phyloP scores from a whole-genome alignment of 2,329 filamentous ascomycete species.

The Pseudocercospora ulei region DNA sequence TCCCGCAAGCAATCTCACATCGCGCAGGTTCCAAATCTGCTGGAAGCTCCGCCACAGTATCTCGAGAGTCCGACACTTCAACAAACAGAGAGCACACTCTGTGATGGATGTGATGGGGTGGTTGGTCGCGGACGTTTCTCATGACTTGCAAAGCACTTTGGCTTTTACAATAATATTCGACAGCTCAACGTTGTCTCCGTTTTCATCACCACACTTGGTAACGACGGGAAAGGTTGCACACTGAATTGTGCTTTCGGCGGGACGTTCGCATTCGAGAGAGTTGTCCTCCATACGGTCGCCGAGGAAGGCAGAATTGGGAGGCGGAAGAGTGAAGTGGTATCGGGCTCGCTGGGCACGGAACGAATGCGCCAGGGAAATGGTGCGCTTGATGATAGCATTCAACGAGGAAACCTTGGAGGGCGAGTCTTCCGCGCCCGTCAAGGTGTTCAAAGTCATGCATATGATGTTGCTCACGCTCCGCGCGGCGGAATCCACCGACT shows the following conservation, averaged over 20 bases:
- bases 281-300: conserved; percentile 55
- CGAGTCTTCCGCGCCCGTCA: conserved; percentile 26
- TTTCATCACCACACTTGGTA: conserved; percentile 56
- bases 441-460: conserved; percentile 22
- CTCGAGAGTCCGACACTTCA: conserved; percentile 10
- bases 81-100: conserved; percentile 11
- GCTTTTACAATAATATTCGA: conserved; percentile 57
- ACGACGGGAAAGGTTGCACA: conserved; percentile 58
- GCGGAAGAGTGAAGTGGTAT: conserved; percentile 31
- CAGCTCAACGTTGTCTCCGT: conserved; percentile 51
- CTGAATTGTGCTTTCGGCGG: conserved; percentile 47
- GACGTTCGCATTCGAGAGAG: conserved; percentile 50
- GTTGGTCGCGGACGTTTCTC: neutral
- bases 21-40: conserved; percentile 6
- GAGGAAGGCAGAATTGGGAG: conserved; percentile 42
- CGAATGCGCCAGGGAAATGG: conserved; percentile 28
- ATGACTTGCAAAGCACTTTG: conserved; percentile 49
- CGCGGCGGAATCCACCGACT: conserved; percentile 21
- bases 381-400: conserved; percentile 26
- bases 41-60: conserved; percentile 4
- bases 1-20: conserved; percentile 6
- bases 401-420: conserved; percentile 23
- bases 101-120: neutral
- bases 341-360: conserved; percentile 29
- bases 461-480: conserved; percentile 26